A percentile compares a stretch with the other conserved stretches of the same genome.
Conservation (phyloP, 179 eudicot genomes). For the Carnegiea gigantea region DNA sequence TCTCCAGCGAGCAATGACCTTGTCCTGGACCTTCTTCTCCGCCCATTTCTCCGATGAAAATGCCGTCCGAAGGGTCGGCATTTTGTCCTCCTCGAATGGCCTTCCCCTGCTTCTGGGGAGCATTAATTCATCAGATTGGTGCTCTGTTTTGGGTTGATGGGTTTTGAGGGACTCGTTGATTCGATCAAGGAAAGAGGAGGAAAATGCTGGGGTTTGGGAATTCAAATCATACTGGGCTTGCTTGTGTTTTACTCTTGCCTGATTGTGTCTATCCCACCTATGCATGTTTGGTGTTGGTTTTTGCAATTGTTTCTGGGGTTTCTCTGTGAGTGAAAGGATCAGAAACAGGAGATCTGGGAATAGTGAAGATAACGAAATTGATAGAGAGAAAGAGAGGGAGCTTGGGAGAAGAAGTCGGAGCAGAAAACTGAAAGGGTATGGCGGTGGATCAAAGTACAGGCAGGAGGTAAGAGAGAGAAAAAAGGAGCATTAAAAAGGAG, state of each 20-base stretch:
- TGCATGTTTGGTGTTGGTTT: neutral
- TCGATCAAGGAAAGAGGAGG: neutral
- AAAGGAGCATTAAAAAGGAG: too few relatives aligned
- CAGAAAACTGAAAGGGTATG: neutral
- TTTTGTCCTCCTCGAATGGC: neutral
- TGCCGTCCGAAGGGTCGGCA: neutral
- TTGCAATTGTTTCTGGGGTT: too few relatives aligned
- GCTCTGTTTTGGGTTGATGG: too few relatives aligned
- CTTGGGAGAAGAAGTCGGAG: neutral
- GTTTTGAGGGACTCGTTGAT: neutral
- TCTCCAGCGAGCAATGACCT: neutral
- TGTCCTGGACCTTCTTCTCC: neutral
- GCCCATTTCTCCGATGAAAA: neutral
- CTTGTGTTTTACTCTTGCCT: neutral
- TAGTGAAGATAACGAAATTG: neutral
- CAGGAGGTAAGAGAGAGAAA: neutral
- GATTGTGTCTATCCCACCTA: neutral
- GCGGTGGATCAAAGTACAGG: neutral
- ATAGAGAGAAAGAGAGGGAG: neutral
- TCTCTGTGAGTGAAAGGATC: too few relatives aligned
- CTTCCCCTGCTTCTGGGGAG: constrained; percentile 7
- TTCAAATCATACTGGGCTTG: neutral
- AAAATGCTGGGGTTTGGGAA: constrained; percentile 4
- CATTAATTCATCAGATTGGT: neutral
- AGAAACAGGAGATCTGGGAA: neutral